Percentiles rank a stretch among this genome's conserved stretches.
Conservation (phyloP, 108 stramenopile species). For the Skeletonema tropicum region DNA sequence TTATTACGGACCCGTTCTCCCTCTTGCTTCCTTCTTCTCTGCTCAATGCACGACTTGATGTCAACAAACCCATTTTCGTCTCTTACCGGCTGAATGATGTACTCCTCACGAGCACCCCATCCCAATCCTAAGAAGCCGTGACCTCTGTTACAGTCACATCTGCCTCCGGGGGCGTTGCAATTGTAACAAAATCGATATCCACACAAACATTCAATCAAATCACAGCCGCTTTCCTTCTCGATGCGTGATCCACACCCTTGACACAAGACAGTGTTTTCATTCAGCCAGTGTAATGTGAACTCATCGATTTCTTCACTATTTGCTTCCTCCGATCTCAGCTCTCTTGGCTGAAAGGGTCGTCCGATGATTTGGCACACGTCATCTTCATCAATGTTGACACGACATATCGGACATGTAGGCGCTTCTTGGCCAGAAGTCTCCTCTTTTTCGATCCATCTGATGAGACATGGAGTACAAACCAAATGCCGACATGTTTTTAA, state of each 20-base stretch:
- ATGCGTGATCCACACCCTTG: slow-evolving; percentile 5
- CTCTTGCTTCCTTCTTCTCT: neutral
- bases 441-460: slow-evolving; percentile 28
- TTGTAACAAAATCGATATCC: slow-evolving; percentile 22
- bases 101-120: neutral
- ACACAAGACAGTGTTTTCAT: slow-evolving; percentile 16
- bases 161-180: slow-evolving; percentile 3
- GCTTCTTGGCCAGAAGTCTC: slow-evolving; percentile 8
- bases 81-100: neutral
- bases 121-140: slow-evolving; percentile 10
- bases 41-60: slow-evolving; percentile 4
- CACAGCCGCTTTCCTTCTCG: slow-evolving; percentile 20
- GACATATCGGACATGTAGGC: slow-evolving; percentile 20
- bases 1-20: neutral
- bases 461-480: slow-evolving; percentile 15
- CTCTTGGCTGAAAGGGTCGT: slow-evolving; percentile 7
- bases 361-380: slow-evolving; percentile 6
- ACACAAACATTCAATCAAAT: slow-evolving; percentile 29
- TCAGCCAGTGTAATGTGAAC: slow-evolving; percentile 23
- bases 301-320: slow-evolving; percentile 22
- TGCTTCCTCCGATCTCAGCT: neutral
- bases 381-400: slow-evolving; percentile 11
- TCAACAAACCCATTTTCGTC: neutral
- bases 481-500: slow-evolving; percentile 12
- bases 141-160: no score